Base-by-base conservation (phyloP, 2,329 filamentous ascomycete species). In the Cordyceps farinosa region DNA sequence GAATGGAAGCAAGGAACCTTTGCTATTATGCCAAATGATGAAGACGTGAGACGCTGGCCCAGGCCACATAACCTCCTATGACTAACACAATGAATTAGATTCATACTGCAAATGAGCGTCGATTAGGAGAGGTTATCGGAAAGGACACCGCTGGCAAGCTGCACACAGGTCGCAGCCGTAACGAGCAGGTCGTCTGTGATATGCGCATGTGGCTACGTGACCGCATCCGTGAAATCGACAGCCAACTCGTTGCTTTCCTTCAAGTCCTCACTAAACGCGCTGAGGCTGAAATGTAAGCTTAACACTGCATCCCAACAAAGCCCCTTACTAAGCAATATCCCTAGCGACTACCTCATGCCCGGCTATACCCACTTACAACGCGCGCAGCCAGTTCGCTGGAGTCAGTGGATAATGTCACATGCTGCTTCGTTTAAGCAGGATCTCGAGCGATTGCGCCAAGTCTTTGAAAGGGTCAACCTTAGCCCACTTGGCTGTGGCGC, bases 121-220 rank as follows among this genome's bases (percentile, higher is more conserved):
- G 89, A 2, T 77, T 91, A 2, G 89, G 90, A 58, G 92, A 97
- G 79, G 84, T 97, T 66, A 93, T 97, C 66, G 91, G 92, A 70
- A 93, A 90, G 75, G 86, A 92, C 32, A 87, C 90, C 63, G 91
- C 89, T 1, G 92, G 93, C 30, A 97, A 97, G 80, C 84, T 97
- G 64, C 93, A 97, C 77, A 97, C 92, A 3, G 89, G 89, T 50
- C 88, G 93, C 59, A 93, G 89, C 75, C 85, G 92, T 69, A 97
- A 97, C 72, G 92, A 97, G 77, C 92, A 97, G 78, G 87, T 96
- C 63, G 92, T 88, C 54, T 93, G 89, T 29, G 92, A 96, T 71
- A 94, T 97, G 90, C 88, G 92, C 65, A 80, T 97, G 74, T 97
- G 92, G 92, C 78, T 96, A 66, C 84, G 91, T 50, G 88, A 93